These are phyloP conservation scores for Wallacemonas collosoma DNA, from an alignment of 208 protist genomes.

Conservation along the genomic window DNA sequence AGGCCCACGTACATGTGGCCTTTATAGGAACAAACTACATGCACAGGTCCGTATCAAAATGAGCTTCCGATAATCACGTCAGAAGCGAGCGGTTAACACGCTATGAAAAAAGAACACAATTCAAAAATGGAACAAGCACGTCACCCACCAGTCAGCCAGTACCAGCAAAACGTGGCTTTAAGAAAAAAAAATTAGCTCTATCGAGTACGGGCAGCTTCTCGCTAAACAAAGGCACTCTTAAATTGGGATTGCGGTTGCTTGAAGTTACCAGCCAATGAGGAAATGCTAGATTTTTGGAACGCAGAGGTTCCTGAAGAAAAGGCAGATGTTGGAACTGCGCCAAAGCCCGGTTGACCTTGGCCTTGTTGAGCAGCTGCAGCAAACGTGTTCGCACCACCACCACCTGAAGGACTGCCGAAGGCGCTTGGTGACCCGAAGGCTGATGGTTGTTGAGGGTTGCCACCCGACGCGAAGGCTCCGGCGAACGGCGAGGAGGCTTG, in stretches of 20 bases:
- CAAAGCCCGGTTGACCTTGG: constrained; percentile 7
- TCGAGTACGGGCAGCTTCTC: neutral
- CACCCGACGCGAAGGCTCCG: neutral
- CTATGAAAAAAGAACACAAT: no score
- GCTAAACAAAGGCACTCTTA: constrained; percentile 46
- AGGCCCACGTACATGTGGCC: no score
- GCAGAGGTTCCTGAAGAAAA: constrained; percentile 18
- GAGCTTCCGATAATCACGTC: no score
- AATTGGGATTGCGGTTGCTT: constrained; percentile 26
- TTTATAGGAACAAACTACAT: no score
- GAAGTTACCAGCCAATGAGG: constrained; percentile 45
- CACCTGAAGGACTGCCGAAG: constrained; percentile 4
- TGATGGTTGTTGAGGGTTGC: neutral
- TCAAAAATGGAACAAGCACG: no score
- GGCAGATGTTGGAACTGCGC: constrained; percentile 13
- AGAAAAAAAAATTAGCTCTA: no score
- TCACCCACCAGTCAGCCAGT: no score
- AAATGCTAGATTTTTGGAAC: constrained; percentile 48
- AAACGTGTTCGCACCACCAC: constrained; percentile 18
- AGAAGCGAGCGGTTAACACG: no score
- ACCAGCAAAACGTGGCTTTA: no score
- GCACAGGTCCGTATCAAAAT: no score
- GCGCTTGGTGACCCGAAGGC: constrained; percentile 9
- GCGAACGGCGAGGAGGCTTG: neutral
- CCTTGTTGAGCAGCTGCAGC: constrained; percentile 2